phyloP scores from a whole-genome alignment of 2,329 filamentous ascomycete species.

The Ploettnerulaceae sp. region DNA sequence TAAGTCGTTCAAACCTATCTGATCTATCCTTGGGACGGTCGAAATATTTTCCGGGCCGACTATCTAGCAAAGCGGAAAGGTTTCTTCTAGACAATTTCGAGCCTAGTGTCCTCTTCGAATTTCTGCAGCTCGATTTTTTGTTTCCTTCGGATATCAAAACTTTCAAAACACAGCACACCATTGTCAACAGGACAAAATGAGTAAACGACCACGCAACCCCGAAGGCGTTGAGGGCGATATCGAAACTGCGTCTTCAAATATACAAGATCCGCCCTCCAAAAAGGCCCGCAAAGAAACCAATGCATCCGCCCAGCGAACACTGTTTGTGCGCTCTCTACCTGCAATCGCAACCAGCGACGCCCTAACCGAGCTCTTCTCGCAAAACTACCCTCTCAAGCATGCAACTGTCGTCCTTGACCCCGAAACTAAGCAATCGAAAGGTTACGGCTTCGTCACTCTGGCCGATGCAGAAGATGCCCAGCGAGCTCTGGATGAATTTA shows the following conservation, averaged over 20 bases:
- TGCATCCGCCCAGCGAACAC: conserved; percentile 50
- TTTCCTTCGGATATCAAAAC: conserved; percentile 5
- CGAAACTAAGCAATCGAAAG: conserved; percentile 79
- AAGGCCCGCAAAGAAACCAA: conserved; percentile 54
- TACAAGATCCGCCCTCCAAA: conserved; percentile 41
- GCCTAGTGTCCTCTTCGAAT: too few species aligned
- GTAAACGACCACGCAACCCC: conserved; percentile 28
- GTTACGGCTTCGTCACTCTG: conserved; percentile 96
- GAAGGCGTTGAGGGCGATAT: conserved; percentile 23
- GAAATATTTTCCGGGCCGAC: too few species aligned
- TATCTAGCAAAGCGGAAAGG: too few species aligned
- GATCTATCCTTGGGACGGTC: too few species aligned
- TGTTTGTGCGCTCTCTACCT: conserved; percentile 89
- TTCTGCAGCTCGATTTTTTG: too few species aligned
- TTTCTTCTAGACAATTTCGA: too few species aligned
- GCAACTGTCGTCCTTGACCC: conserved; percentile 87
- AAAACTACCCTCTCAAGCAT: conserved; percentile 92
- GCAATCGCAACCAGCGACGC: conserved; percentile 72
- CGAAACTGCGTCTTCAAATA: conserved; percentile 16
- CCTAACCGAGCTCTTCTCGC: conserved; percentile 85
- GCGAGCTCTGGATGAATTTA: conserved; percentile 73
- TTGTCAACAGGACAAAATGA: conserved; percentile 12
- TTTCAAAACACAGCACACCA: background rate
- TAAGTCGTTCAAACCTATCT: too few species aligned
- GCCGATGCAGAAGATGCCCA: conserved; percentile 87